A percentile compares a stretch with the other conserved stretches of the same genome.
Evolutionary conservation across 2,329 filamentous ascomycete species (phyloP).

Genomic region (Xylariales sp.): DNA sequence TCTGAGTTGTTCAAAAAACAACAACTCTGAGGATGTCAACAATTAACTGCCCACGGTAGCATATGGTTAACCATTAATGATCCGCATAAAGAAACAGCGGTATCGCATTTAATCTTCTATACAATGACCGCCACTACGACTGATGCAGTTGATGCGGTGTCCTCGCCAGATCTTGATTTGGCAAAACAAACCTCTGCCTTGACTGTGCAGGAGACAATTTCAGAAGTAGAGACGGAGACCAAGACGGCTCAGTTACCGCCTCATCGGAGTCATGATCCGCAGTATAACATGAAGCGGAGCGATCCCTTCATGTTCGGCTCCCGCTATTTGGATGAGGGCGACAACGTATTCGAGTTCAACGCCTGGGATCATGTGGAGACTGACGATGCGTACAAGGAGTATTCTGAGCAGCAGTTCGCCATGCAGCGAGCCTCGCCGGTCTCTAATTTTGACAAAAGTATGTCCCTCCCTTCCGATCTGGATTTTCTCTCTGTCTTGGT

Average conservation of each 20-base stretch:
- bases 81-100: conserved; percentile 14
- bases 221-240: conserved; percentile 21
- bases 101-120: conserved; percentile 22
- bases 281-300: conserved; percentile 82
- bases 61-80: conserved; percentile 17
- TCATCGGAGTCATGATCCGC: conserved; percentile 77
- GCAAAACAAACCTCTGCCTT: conserved; percentile 45
- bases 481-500: conserved; percentile 40
- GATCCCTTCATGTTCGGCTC: conserved; percentile 98
- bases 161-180: conserved; percentile 45
- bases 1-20: conserved; percentile 30
- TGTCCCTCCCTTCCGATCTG: conserved; percentile 49
- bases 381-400: conserved; percentile 87
- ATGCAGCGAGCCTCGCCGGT: conserved; percentile 89
- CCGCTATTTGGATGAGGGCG: conserved; percentile 82
- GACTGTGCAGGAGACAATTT: conserved; percentile 43
- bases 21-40: conserved; percentile 41
- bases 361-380: conserved; percentile 98
- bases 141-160: conserved; percentile 31
- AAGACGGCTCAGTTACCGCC: conserved; percentile 57
- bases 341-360: conserved; percentile 97
- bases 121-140: conserved; percentile 42
- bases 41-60: conserved; percentile 35
- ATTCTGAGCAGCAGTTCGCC: conserved; percentile 84
- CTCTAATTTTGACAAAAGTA: conserved; percentile 90